Base-by-base conservation (phyloP, 1,284 basidiomycete species). In the Microbotryum intermedium region DNA sequence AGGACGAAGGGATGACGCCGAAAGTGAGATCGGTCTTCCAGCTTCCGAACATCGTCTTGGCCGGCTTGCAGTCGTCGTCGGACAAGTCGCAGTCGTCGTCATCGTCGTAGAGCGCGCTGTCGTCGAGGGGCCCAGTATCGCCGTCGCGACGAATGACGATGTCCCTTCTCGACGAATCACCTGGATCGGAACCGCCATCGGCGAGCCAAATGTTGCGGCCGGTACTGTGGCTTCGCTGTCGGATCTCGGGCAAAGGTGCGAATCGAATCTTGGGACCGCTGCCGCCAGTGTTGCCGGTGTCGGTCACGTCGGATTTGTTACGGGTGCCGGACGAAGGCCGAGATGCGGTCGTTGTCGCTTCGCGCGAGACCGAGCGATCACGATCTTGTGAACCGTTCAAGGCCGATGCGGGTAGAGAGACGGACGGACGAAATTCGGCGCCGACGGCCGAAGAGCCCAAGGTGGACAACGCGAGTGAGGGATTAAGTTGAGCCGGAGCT, bases 221-320 rank as follows among this genome's bases (percentile, higher is more conserved):
- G 4, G 65, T 66, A 20, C 51, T 55, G 55, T 66, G 64, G 48
- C 53, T 47, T 42, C 64, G 48, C 4, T 56, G 64, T 11, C 61
- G 50, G 45, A 67, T 65, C 44, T 65, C 60, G 9, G 66, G 66
- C 20, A 67, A 43, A 7, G 66, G 66, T 1, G 66, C 66, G 43
- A 67, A 67, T 1, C 63, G 60, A 45, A 67, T 67, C 25, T 39
- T 16, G 11, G 50, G 29, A 23, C 28, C 42, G 42, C 26, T 39
- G 50, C 21, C 44, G 43, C 26, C 29, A 4, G 49, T 6, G 39
- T 11, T 50, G 55, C 26, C 49, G 20, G 16, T 10, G 18, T n/a
- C n/a, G 34, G 26, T 43, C 10, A n/a, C 3, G 50, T 23, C n/a
- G 53, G 34, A 43, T 13, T 39, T 34, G 13, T 18, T 25, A 7